Evolutionary conservation across 495 filamentous ascomycete genomes (phyloP).

Genomic region (Neurospora sp.): DNA sequence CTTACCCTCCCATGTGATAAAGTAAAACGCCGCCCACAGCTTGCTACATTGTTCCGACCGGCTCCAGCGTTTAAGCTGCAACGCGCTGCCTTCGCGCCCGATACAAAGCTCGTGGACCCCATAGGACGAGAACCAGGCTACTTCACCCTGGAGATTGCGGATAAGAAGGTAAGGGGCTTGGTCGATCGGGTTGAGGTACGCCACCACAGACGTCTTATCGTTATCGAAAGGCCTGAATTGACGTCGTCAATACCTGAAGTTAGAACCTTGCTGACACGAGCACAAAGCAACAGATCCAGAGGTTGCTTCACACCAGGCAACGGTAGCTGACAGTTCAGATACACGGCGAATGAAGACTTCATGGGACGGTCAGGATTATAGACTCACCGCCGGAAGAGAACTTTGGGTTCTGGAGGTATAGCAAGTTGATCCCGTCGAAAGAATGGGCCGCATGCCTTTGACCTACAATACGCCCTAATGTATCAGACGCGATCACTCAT

Average conservation of each 20-base stretch:
- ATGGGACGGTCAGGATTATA: not conserved
- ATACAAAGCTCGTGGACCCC: slow-evolving; percentile 43
- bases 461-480: slow-evolving; percentile 11
- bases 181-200: slow-evolving; percentile 31
- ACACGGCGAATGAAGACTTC: not conserved
- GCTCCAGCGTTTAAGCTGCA: slow-evolving; percentile 42
- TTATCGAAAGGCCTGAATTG: slow-evolving; percentile 37
- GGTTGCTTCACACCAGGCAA: not conserved
- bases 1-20: slow-evolving; percentile 47
- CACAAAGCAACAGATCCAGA: not conserved
- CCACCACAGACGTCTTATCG: slow-evolving; percentile 38
- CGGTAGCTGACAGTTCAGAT: not conserved
- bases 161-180: slow-evolving; percentile 33
- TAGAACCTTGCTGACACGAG: not conserved
- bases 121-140: slow-evolving; percentile 34
- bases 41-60: slow-evolving; percentile 29
- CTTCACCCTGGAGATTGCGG: slow-evolving; percentile 27
- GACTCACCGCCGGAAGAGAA: slow-evolving; percentile 41
- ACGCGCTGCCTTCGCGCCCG: slow-evolving; percentile 32
- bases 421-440: slow-evolving; percentile 31
- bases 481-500: not conserved
- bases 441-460: slow-evolving; percentile 25
- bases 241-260: not conserved
- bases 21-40: slow-evolving; percentile 42
- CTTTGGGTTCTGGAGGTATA: slow-evolving; percentile 34